Evolutionary conservation across 306 rosid species (phyloP), one percentile per base, ranked within the genome.

Genomic region (Quercus agrifolia): DNA sequence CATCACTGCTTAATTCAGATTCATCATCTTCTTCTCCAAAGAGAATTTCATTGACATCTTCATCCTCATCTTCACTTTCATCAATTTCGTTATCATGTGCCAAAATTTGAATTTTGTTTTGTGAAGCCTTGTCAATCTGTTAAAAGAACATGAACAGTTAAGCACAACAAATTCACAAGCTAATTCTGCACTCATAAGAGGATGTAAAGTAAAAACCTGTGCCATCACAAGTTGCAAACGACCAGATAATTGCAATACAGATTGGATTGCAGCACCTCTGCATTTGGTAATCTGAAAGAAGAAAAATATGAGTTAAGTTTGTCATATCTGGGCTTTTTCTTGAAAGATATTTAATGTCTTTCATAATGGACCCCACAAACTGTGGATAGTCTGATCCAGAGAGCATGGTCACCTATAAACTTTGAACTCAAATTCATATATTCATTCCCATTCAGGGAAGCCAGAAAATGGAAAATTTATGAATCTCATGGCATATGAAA

Each of bases 201-300:
- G 71, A 71, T 71, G 75, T 25, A 66, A 76, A 56, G 58, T 59
- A 56, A 57, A 76, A 74, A 95, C 99, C 97, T 93, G 97, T 79
- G 97, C 86, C 80, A 86, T 84, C 81, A 91, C 81, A 76, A 95
- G 89, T 83, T 93, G 96, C 83, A 95, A 85, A 33, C 98, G 96
- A 66, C 99, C 98, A 2, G 94, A 95, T 75, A 93, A 74, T 73
- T 86, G 98, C 76, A 95, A 80, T 71, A 95, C 84, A 74, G 92
- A 81, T 77, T 90, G 91, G 77, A 90, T 75, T 30, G 91, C 80
- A 49, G 85, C 71, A 79, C 85, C 95, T 90, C 94, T 95, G 74
- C 88, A 77, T 62, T 86, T 88, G 55, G 90, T 56, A 73, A 90
- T 83, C 98, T 92, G 88, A 55, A 82, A 56, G 73, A 70, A 56